Evolutionary conservation across 352 stramenopile genomes (phyloP).

Genomic region (Pythium plurisporium): DNA sequence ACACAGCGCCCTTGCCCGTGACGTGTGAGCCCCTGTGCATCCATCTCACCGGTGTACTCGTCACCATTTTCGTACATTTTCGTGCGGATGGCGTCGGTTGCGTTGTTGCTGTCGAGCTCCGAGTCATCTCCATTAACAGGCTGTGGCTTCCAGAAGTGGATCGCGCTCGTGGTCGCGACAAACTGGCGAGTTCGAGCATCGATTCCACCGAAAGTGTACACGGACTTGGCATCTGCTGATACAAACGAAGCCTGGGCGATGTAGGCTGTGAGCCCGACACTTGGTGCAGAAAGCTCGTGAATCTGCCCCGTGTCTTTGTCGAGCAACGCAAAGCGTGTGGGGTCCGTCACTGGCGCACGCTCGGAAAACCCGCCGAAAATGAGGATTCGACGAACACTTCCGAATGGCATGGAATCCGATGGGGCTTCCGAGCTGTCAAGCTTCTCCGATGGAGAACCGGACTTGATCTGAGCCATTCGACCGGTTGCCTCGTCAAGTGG

Average conservation of each 20-base stretch:
- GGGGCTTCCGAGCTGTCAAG: neutral
- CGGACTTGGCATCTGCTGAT: conserved; percentile 33
- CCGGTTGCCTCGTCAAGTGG: conserved; percentile 17
- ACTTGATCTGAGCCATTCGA: conserved; percentile 12
- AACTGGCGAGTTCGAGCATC: conserved; percentile 23
- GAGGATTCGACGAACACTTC: conserved; percentile 26
- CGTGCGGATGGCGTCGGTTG: conserved; percentile 40
- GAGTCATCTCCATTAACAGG: conserved; percentile 14
- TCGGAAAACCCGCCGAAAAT: conserved; percentile 57
- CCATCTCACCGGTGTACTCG: conserved; percentile 68
- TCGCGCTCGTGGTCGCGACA: conserved; percentile 34
- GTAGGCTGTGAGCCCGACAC: conserved; percentile 34
- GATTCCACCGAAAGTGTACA: conserved; percentile 60
- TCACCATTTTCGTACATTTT: conserved; percentile 54
- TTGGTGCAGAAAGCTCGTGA: conserved; percentile 30
- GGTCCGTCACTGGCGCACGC: neutral
- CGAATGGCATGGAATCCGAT: neutral
- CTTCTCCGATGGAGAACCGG: neutral
- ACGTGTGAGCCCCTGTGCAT: conserved; percentile 21
- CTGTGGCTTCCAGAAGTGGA: conserved; percentile 68
- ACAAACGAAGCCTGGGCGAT: conserved; percentile 40
- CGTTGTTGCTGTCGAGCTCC: conserved; percentile 24
- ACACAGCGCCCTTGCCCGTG: conserved; percentile 63
- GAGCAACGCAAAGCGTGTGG: conserved; percentile 24
- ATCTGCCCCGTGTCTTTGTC: conserved; percentile 27